Conservation (phyloP, 2,329 filamentous ascomycete species). For the Byssothecium circinans region DNA sequence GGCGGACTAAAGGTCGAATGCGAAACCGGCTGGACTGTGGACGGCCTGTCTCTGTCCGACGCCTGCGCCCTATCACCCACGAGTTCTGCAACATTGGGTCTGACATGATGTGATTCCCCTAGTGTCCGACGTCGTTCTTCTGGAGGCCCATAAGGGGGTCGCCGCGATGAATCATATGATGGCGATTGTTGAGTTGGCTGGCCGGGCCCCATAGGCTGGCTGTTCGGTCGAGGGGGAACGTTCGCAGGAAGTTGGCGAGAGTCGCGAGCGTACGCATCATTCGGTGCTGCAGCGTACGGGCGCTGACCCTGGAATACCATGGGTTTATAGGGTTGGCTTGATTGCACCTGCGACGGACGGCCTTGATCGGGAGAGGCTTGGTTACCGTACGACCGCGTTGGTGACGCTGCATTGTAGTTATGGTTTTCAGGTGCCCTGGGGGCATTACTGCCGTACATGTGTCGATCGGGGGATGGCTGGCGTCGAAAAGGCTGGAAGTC, state of each 20-base stretch:
- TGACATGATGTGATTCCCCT: slow-evolving; percentile 38
- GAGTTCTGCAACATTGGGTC: slow-evolving; percentile 38
- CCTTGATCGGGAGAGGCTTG: slow-evolving; percentile 41
- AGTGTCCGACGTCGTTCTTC: slow-evolving; percentile 41
- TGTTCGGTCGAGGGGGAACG: slow-evolving; percentile 44
- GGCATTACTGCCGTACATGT: slow-evolving; percentile 26
- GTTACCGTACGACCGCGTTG: slow-evolving; percentile 36
- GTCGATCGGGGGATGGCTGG: slow-evolving; percentile 43
- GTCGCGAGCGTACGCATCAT: slow-evolving; percentile 28
- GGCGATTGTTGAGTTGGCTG: slow-evolving; percentile 26
- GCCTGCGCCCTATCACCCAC: slow-evolving; percentile 25
- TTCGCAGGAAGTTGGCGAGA: slow-evolving; percentile 25
- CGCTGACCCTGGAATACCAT: slow-evolving; percentile 34
- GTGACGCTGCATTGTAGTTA: slow-evolving; percentile 33
- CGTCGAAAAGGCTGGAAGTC: slow-evolving; percentile 42
- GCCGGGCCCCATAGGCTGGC: slow-evolving; percentile 40
- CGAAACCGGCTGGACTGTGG: slow-evolving; percentile 44
- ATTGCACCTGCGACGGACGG: slow-evolving; percentile 34
- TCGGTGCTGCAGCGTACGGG: slow-evolving; percentile 34
- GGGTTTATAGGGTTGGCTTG: slow-evolving; percentile 38
- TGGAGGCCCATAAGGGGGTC: slow-evolving; percentile 28
- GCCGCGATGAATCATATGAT: slow-evolving; percentile 29
- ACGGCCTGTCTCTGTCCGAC: slow-evolving; percentile 36
- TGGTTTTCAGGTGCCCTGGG: slow-evolving; percentile 33
- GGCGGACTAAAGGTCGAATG: slow-evolving; percentile 44